These are phyloP conservation scores for Emmonsiellopsis sp. DNA, from an alignment of 2,329 filamentous ascomycete species.

Conservation along the genomic window DNA sequence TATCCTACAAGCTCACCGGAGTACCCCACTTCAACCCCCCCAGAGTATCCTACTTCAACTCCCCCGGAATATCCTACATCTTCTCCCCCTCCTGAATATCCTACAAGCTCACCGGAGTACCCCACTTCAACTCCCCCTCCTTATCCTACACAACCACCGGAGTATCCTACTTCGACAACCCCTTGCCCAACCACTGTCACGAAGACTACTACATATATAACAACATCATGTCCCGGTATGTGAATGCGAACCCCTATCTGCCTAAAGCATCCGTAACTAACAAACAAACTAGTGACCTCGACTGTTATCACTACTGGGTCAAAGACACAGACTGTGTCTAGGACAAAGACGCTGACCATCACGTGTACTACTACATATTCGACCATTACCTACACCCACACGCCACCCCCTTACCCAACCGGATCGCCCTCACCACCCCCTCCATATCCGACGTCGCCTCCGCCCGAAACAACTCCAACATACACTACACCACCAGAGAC, in stretches of 20 bases:
- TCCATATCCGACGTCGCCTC: background rate
- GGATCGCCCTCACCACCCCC: conserved; percentile 1
- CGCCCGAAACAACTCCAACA: background rate
- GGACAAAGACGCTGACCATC: conserved; percentile 18
- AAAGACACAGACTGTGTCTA: conserved; percentile 14
- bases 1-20: background rate
- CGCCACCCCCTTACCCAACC: conserved; percentile 1
- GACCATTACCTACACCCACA: background rate
- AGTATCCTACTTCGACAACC: background rate
- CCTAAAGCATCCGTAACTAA: conserved; percentile 4
- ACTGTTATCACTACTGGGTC: conserved; percentile 16
- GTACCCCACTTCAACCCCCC: conserved; percentile 5
- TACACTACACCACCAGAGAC: background rate
- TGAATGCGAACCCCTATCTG: background rate
- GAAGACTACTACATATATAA: conserved; percentile 15
- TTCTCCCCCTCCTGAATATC: too few species aligned
- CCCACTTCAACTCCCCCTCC: background rate
- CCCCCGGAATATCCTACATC: conserved; percentile 3
- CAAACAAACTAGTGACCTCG: conserved; percentile 16
- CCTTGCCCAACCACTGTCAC: conserved; percentile 5
- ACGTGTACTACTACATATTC: conserved; percentile 14
- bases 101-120: background rate
- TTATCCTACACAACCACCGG: background rate
- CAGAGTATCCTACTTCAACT: conserved; percentile 1
- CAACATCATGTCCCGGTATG: conserved; percentile 23